These are phyloP conservation scores for Leucogyrophana mollusca DNA, from an alignment of 768 basidiomycete genomes.

Conservation along the genomic window DNA sequence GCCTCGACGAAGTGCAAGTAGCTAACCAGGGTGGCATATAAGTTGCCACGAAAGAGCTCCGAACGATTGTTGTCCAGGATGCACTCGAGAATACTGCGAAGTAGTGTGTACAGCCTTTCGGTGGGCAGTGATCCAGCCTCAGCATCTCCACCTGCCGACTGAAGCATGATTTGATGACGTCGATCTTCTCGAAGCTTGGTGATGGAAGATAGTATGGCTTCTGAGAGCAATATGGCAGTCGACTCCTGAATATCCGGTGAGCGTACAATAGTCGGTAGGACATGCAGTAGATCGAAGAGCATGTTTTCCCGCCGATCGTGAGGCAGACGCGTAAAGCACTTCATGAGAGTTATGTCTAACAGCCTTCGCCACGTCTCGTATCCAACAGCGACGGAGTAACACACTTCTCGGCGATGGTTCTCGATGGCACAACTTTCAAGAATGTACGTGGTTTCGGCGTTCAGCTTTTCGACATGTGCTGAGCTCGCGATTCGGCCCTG, in stretches of 20 bases:
- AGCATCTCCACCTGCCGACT: conserved; percentile 60
- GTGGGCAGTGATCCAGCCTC: conserved; percentile 72
- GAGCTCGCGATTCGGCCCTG: conserved; percentile 66
- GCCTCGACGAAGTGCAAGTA: conserved; percentile 68
- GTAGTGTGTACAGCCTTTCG: conserved; percentile 73
- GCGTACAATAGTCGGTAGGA: conserved; percentile 68
- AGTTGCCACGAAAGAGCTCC: conserved; percentile 88
- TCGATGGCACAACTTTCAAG: conserved; percentile 83
- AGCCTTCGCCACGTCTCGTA: conserved; percentile 85
- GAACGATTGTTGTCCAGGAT: conserved; percentile 74
- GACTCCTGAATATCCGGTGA: conserved; percentile 65
- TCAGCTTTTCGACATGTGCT: conserved; percentile 64
- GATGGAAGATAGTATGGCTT: conserved; percentile 75
- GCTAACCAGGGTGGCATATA: conserved; percentile 91
- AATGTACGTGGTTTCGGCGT: conserved; percentile 70
- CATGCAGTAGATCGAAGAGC: conserved; percentile 86
- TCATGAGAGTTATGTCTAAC: conserved; percentile 81
- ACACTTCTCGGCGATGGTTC: conserved; percentile 83
- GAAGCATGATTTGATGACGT: conserved; percentile 64
- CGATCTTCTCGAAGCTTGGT: conserved; percentile 88
- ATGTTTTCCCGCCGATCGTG: conserved; percentile 84
- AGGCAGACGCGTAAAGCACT: conserved; percentile 82
- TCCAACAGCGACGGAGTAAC: conserved; percentile 63
- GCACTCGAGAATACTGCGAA: conserved; percentile 73
- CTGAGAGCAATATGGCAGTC: conserved; percentile 81